These are phyloP conservation scores for Talaromyces rugulosus DNA, from an alignment of 2,329 filamentous ascomycete species.

Conservation along the genomic window DNA sequence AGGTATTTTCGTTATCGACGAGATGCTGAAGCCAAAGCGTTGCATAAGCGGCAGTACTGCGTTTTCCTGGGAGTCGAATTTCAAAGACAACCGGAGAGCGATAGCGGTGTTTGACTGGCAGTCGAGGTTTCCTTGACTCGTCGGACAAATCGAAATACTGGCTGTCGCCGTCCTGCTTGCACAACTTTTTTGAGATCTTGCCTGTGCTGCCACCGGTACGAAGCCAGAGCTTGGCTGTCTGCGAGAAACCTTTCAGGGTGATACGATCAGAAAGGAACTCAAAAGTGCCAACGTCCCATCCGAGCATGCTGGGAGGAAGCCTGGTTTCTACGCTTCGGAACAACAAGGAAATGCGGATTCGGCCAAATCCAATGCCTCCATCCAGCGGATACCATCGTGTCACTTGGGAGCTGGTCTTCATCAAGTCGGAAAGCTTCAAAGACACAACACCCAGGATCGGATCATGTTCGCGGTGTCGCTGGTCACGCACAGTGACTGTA, in stretches of 20 bases:
- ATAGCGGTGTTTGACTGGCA: conserved; percentile 89
- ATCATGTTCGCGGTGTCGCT: conserved; percentile 85
- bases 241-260: conserved; percentile 58
- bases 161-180: conserved; percentile 56
- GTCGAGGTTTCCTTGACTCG: conserved; percentile 55
- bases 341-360: conserved; percentile 79
- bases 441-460: conserved; percentile 91
- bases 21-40: conserved; percentile 83
- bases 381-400: conserved; percentile 96
- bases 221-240: conserved; percentile 65
- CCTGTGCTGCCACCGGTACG: conserved; percentile 81
- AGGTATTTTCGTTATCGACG: conserved; percentile 69
- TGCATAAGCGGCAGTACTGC: conserved; percentile 69
- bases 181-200: conserved; percentile 61
- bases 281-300: conserved; percentile 95
- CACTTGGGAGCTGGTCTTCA: conserved; percentile 79
- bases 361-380: conserved; percentile 87
- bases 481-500: conserved; percentile 83
- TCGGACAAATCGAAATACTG: conserved; percentile 57
- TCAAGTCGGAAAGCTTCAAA: conserved; percentile 79
- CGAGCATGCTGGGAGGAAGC: conserved; percentile 77
- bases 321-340: conserved; percentile 86
- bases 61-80: conserved; percentile 67
- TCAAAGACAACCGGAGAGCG: conserved; percentile 87
- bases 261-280: conserved; percentile 74